Percentiles rank a stretch among this genome's conserved stretches.
phyloP scores from a whole-genome alignment of 495 filamentous ascomycete genomes.

The Rhypophila decipiens region DNA sequence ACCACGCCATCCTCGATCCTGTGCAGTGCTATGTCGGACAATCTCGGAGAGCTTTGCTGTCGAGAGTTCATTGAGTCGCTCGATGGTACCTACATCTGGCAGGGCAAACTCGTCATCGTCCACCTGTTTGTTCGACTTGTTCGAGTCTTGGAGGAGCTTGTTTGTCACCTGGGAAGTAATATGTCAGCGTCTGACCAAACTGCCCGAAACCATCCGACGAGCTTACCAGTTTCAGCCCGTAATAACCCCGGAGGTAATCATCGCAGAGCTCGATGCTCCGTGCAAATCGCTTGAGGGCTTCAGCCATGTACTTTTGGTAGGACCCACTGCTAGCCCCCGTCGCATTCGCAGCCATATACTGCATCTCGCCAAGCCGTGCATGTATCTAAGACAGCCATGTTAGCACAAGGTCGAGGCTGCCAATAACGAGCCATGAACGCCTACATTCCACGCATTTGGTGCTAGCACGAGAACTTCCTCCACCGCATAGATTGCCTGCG shows the following conservation, averaged over 20 bases:
- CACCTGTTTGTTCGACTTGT: constrained; percentile 26
- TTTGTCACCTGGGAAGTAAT: constrained; percentile 29
- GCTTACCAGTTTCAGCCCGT: constrained; percentile 76
- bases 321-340: constrained; percentile 33
- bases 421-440: constrained; percentile 23
- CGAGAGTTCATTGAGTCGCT: constrained; percentile 64
- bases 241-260: constrained; percentile 85
- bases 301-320: constrained; percentile 49
- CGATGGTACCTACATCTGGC: constrained; percentile 48
- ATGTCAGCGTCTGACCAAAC: constrained; percentile 9
- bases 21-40: constrained; percentile 52
- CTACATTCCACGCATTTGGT: constrained; percentile 94
- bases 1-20: constrained; percentile 62
- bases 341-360: constrained; percentile 59
- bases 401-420: constrained; percentile 19
- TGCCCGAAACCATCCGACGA: background rate
- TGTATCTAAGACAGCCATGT: constrained; percentile 56
- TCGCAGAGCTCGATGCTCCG: constrained; percentile 90
- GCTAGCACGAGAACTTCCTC: constrained; percentile 84
- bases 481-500: constrained; percentile 79
- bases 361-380: constrained; percentile 76
- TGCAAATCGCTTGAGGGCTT: constrained; percentile 76
- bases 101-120: constrained; percentile 36
- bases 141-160: constrained; percentile 27
- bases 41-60: constrained; percentile 71